Conservation (phyloP, 2,329 filamentous ascomycete species). For the Pseudocercospora crystallina region DNA sequence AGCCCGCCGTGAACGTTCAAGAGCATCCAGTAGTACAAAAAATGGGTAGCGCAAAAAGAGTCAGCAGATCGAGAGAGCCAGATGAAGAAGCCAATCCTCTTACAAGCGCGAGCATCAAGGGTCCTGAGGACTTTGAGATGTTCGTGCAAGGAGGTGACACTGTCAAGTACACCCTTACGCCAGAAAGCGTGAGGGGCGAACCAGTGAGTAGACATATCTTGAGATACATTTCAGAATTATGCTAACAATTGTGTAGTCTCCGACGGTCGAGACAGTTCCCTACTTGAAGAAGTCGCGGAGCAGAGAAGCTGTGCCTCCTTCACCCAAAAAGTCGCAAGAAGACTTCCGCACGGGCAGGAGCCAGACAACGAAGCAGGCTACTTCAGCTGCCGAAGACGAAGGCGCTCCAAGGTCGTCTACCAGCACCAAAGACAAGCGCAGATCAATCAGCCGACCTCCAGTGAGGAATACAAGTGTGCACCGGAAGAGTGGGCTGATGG, state of each 20-base stretch:
- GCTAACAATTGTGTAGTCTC: conserved; percentile 8
- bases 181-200: conserved; percentile 46
- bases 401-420: conserved; percentile 10
- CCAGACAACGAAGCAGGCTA: conserved; percentile 23
- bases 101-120: conserved; percentile 35
- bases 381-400: conserved; percentile 19
- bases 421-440: conserved; percentile 24
- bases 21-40: conserved; percentile 30
- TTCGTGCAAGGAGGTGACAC: conserved; percentile 49
- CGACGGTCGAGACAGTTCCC: conserved; percentile 9
- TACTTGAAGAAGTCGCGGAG: conserved; percentile 14
- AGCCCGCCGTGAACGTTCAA: conserved; percentile 20
- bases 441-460: conserved; percentile 33
- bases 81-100: conserved; percentile 19
- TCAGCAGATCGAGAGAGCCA: conserved; percentile 12
- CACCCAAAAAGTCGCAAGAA: conserved; percentile 14
- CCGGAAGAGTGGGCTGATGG: conserved; percentile 39
- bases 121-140: conserved; percentile 47
- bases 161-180: conserved; percentile 52
- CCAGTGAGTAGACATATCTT: conserved; percentile 38
- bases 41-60: conserved; percentile 27
- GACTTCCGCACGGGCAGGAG: conserved; percentile 23
- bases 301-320: conserved; percentile 11
- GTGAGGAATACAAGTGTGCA: conserved; percentile 34
- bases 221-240: not conserved